phyloP scores from a whole-genome alignment of 192 early-diverging fungal genomes.

The Coemansia sp. region DNA sequence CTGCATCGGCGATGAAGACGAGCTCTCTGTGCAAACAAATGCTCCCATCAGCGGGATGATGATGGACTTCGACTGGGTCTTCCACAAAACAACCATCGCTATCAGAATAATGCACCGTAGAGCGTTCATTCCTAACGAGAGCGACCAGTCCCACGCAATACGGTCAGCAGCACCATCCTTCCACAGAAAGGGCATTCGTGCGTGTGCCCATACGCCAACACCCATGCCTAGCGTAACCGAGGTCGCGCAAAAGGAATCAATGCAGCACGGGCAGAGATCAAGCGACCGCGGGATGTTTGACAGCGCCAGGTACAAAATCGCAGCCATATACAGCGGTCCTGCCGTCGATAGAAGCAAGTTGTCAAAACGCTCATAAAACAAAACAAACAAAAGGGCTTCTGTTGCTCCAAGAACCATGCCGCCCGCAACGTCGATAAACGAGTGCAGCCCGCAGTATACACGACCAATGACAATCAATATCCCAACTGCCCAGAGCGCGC shows the following conservation, averaged over 20 bases:
- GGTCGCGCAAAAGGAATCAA: conserved; percentile 50
- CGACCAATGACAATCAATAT: conserved; percentile 70
- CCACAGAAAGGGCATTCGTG: conserved; percentile 44
- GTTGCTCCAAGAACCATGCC: conserved; percentile 67
- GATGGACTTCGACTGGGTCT: conserved; percentile 40
- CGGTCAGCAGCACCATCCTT: conserved; percentile 21
- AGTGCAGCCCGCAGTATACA: conserved; percentile 90
- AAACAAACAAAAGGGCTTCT: conserved; percentile 56
- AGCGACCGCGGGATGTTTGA: conserved; percentile 42
- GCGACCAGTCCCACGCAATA: conserved; percentile 50
- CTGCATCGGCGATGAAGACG: background rate
- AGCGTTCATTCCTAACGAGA: conserved; percentile 33
- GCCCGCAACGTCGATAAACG: conserved; percentile 73
- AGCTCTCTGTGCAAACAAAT: background rate
- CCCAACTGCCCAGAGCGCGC: conserved; percentile 54
- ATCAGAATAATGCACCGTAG: conserved; percentile 37
- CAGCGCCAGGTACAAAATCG: conserved; percentile 28
- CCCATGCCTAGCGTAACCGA: conserved; percentile 45
- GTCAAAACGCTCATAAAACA: conserved; percentile 31
- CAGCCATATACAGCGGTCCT: conserved; percentile 41
- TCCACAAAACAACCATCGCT: conserved; percentile 45
- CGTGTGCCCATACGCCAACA: conserved; percentile 46
- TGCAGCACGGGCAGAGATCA: conserved; percentile 55
- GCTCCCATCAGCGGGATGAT: conserved; percentile 19
- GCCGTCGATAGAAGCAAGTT: conserved; percentile 34